phyloP scores from a whole-genome alignment of 129 eudicot genomes.

The Tanacetum coccineum region DNA sequence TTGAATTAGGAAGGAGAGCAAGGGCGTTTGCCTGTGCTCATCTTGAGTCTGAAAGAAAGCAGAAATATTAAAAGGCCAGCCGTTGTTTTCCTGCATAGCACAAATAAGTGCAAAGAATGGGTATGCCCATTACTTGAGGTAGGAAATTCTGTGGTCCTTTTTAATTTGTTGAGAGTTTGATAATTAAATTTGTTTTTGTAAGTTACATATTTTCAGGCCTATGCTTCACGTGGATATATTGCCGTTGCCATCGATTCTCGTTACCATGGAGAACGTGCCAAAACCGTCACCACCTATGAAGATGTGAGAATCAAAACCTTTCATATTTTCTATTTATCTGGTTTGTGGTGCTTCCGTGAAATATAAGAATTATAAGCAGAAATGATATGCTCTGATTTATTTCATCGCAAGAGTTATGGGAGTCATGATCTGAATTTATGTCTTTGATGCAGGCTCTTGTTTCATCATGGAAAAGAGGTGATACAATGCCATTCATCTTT shows the following conservation, averaged over 20 bases:
- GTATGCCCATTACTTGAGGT: conserved; percentile 91
- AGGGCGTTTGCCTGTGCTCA: conserved; percentile 79
- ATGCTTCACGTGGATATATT: conserved; percentile 92
- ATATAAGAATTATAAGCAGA: background rate
- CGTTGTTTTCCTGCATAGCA: conserved; percentile 81
- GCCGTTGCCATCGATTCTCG: conserved; percentile 92
- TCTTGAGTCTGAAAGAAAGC: conserved; percentile 67
- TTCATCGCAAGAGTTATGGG: background rate
- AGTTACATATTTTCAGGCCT: conserved; percentile 48
- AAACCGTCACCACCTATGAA: conserved; percentile 62
- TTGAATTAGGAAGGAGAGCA: conserved; percentile 72
- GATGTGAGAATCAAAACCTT: conserved; percentile 49
- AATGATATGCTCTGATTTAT: background rate
- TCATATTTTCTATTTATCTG: background rate
- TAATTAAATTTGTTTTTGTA: background rate
- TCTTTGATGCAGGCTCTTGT: conserved; percentile 72
- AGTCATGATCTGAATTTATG: conserved; percentile 13
- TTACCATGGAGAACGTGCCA: conserved; percentile 98
- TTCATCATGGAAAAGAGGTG: conserved; percentile 83
- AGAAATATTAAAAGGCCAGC: conserved; percentile 59
- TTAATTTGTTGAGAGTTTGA: background rate
- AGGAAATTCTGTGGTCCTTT: background rate
- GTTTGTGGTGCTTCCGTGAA: background rate
- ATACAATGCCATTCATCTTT: conserved; percentile 98
- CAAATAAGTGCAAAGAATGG: conserved; percentile 93